phyloP scores from a whole-genome alignment of 768 basidiomycete genomes.

The Mycena venus region DNA sequence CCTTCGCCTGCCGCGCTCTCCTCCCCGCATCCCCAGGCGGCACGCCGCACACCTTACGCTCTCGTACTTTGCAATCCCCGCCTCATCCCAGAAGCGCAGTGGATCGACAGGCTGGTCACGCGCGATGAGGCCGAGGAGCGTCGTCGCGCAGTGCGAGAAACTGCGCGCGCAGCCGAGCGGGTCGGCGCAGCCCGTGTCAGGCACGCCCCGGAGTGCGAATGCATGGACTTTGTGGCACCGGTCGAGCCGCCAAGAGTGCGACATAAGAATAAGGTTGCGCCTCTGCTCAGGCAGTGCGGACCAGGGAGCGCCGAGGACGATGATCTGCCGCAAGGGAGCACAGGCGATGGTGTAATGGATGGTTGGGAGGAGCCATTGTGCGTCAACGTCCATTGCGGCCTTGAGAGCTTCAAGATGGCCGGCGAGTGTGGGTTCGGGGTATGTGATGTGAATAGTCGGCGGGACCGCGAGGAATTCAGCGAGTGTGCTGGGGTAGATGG shows the following conservation, averaged over 20 bases:
- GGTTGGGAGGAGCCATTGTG: background rate
- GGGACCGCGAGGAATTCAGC: background rate
- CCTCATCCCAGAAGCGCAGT: background rate
- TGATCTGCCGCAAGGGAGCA: background rate
- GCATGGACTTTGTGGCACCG: background rate
- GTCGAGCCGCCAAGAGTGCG: background rate
- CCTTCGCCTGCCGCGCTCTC: background rate
- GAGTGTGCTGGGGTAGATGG: background rate
- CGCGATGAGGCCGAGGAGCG: background rate
- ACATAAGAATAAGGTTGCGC: background rate
- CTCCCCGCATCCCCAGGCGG: background rate
- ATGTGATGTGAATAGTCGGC: background rate
- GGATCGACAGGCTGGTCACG: background rate
- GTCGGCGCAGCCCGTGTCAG: background rate
- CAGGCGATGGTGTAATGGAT: background rate
- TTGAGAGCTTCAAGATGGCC: background rate
- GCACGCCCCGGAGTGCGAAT: background rate
- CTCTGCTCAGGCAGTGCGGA: background rate
- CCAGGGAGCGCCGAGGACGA: background rate
- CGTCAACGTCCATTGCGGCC: background rate
- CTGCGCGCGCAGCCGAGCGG: background rate
- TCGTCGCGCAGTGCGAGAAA: background rate
- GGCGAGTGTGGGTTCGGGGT: background rate
- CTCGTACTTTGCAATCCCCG: background rate
- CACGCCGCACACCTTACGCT: background rate